Conservation (phyloP, 2,329 filamentous ascomycete species). For the Sporothrix humicola region DNA sequence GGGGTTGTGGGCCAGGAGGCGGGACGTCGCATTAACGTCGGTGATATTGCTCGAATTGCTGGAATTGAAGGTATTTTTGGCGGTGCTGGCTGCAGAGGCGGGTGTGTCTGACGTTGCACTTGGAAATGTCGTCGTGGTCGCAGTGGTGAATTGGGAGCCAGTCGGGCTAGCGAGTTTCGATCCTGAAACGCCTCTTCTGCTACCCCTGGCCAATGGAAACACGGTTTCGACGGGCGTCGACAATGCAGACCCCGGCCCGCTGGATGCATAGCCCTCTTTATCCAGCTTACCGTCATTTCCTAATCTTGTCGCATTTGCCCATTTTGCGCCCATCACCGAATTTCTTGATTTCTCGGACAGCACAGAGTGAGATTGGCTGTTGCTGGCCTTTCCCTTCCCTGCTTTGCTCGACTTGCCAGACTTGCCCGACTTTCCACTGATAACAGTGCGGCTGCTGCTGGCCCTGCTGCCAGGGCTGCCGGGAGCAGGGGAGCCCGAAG, state of each 20-base stretch:
- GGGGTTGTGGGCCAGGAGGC: slow-evolving; percentile 30
- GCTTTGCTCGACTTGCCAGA: slow-evolving; percentile 10
- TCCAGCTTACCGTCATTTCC: slow-evolving; percentile 36
- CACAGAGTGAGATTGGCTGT: slow-evolving; percentile 5
- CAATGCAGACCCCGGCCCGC: slow-evolving; percentile 45
- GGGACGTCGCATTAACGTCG: slow-evolving; percentile 47
- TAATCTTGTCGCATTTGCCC: slow-evolving; percentile 30
- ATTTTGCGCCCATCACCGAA: slow-evolving; percentile 36
- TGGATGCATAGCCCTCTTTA: slow-evolving; percentile 41
- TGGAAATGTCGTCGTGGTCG: slow-evolving; percentile 47
- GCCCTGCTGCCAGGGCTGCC: slow-evolving; percentile 29
- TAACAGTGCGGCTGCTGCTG: slow-evolving; percentile 30
- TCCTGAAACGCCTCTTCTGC: slow-evolving; percentile 54
- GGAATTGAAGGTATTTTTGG: slow-evolving; percentile 22
- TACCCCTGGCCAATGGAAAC: slow-evolving; percentile 48
- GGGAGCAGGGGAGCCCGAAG: slow-evolving; percentile 14
- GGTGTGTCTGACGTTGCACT: slow-evolving; percentile 46
- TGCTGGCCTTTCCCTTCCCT: slow-evolving; percentile 20
- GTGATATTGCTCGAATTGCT: slow-evolving; percentile 44
- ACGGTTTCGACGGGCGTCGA: slow-evolving; percentile 45
- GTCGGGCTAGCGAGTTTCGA: slow-evolving; percentile 47
- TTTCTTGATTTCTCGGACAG: slow-evolving; percentile 30
- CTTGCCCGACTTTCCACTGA: slow-evolving; percentile 2
- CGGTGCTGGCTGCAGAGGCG: slow-evolving; percentile 20
- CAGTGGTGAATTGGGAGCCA: slow-evolving; percentile 37